Evolutionary conservation across 768 basidiomycete species (phyloP).

Genomic region (Phaffia tasmanica): DNA sequence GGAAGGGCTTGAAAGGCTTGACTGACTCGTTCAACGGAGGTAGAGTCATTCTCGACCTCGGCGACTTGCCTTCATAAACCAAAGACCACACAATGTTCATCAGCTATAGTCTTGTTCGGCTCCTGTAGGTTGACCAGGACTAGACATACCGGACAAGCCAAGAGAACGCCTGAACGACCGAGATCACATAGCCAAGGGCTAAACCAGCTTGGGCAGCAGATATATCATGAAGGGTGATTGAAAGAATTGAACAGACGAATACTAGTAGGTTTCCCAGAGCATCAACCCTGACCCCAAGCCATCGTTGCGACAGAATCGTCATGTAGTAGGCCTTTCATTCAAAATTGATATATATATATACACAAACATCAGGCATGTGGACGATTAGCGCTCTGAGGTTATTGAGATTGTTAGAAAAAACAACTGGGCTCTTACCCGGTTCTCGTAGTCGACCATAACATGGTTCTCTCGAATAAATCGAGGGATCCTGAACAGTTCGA

Average conservation of each 20-base stretch:
- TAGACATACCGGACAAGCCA: conserved; percentile 15
- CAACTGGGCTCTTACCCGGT: conserved; percentile 70
- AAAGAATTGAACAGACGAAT: conserved; percentile 62
- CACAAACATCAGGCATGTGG: neutral
- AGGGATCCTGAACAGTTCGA: conserved; percentile 37
- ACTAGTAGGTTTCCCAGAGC: conserved; percentile 32
- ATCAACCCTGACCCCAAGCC: conserved; percentile 51
- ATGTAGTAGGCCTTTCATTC: conserved; percentile 4
- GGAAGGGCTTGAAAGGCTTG: neutral
- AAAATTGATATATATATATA: neutral
- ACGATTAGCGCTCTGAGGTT: neutral
- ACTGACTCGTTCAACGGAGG: conserved; percentile 38
- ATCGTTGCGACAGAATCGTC: conserved; percentile 57
- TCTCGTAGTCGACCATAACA: conserved; percentile 62
- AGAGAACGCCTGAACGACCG: conserved; percentile 11
- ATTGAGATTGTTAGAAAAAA: conserved; percentile 28
- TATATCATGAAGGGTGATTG: conserved; percentile 65
- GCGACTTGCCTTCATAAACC: conserved; percentile 30
- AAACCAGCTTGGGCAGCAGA: conserved; percentile 72
- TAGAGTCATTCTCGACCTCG: conserved; percentile 90
- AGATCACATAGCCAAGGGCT: conserved; percentile 41
- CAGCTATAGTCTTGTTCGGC: conserved; percentile 41
- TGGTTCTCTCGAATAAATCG: conserved; percentile 68
- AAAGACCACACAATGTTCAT: conserved; percentile 39
- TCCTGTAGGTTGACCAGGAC: too few species aligned